Conservation (phyloP, 495 filamentous ascomycete genomes). For the Penicillium salamii region DNA sequence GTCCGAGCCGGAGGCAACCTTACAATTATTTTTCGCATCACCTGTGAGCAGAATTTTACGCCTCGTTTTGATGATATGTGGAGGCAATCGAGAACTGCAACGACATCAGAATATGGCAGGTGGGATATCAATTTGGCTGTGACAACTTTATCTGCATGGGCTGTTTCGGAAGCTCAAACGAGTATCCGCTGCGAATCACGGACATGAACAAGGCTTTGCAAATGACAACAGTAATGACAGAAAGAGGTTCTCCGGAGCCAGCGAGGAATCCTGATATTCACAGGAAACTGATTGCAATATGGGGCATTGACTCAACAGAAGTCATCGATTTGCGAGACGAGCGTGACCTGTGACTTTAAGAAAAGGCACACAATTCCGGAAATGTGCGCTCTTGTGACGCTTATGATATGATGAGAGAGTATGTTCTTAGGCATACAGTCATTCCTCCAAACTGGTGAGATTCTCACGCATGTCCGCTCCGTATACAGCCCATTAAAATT, state of each 20-base stretch:
- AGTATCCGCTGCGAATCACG: background rate
- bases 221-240: background rate
- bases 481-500: background rate
- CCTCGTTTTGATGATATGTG: background rate
- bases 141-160: background rate
- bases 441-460: background rate
- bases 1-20: background rate
- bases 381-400: background rate
- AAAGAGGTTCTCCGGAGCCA: background rate
- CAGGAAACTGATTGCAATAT: constrained; percentile 1
- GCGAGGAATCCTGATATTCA: background rate
- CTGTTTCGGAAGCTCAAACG: background rate
- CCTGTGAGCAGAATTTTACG: background rate
- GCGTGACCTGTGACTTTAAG: background rate
- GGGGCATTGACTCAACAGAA: background rate
- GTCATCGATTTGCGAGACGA: background rate
- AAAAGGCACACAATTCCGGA: background rate
- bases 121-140: background rate
- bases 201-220: background rate
- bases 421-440: background rate
- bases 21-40: background rate
- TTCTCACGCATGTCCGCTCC: background rate
- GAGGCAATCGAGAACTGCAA: background rate
- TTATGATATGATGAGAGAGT: background rate
- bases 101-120: background rate